Percentiles rank a stretch among this genome's conserved stretches.
These are phyloP conservation scores for Cyclocybe aegerita DNA, from an alignment of 768 basidiomycete genomes.

Conservation along the genomic window DNA sequence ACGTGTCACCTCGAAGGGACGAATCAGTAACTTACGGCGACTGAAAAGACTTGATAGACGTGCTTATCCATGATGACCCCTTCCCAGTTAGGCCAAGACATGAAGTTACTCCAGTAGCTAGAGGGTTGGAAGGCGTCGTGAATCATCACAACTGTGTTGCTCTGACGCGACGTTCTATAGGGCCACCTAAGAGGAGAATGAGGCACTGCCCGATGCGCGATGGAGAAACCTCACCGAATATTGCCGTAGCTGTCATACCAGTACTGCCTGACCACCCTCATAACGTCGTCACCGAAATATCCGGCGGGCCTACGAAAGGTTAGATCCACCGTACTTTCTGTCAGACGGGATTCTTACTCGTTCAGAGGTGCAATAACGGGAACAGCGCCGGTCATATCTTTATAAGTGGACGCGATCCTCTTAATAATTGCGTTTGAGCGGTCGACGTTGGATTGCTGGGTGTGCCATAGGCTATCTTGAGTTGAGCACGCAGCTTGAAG, in stretches of 20 bases:
- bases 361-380: slow-evolving; percentile 72
- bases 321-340: background rate
- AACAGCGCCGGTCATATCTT: slow-evolving; percentile 49
- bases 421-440: slow-evolving; percentile 66
- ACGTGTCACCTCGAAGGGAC: background rate
- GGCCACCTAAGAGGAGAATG: slow-evolving; percentile 27
- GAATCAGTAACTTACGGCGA: slow-evolving; percentile 37
- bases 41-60: slow-evolving; percentile 71
- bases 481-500: background rate
- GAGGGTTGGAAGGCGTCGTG: slow-evolving; percentile 79
- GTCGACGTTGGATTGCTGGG: slow-evolving; percentile 59
- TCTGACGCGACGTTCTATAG: slow-evolving; percentile 38
- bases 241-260: slow-evolving; percentile 72
- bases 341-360: slow-evolving; percentile 45
- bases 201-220: background rate
- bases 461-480: slow-evolving; percentile 55
- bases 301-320: background rate
- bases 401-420: slow-evolving; percentile 58
- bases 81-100: slow-evolving; percentile 44
- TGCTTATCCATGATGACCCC: slow-evolving; percentile 81
- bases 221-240: slow-evolving; percentile 48
- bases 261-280: slow-evolving; percentile 55
- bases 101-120: slow-evolving; percentile 65
- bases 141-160: slow-evolving; percentile 63
- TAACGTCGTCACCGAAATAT: slow-evolving; percentile 37